Base-by-base conservation (phyloP, 192 early-diverging fungal genomes). In the Backusella liffmaniae region DNA sequence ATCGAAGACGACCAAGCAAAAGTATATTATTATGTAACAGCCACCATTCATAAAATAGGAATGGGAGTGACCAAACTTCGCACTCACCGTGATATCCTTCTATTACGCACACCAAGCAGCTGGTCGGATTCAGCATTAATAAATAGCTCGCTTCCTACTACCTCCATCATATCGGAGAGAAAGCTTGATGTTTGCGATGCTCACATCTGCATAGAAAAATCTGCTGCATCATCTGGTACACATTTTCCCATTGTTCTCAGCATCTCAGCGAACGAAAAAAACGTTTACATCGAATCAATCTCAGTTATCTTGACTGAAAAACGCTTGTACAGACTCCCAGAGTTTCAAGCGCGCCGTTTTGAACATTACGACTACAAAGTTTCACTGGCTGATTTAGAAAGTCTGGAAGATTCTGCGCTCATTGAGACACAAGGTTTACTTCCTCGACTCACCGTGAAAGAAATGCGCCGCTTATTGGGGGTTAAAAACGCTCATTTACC, bases 1-100 rank as follows among this genome's bases (percentile, higher is more conserved):
- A 80, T 80, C 26, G 79, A 80, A 66, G 79, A 80, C 41, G 74
- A 80, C 9, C 46, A 66, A 23, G 79, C 79, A 32, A 80, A 80
- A 67, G 41, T 75, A 0, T 56, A 66, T 6, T 80, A 80, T 35
- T 56, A 72, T 72, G 32, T 80, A 36, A 42, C 67, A 8, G 69
- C 44, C 30, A 35, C 70, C n/a, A 53, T 76, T n/a, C 29, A 72
- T 53, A 53, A 66, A 39, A 32, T 37, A 10, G 70, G 73, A 30
- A 62, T 62, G 23, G 21, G 23, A 62, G 51, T 71, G 26, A 29
- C 29, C 18, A 76, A 76, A 34, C 74, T 80, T 59, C 53, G 71
- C 18, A 41, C 18, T 23, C 42, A 75, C n/a, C 51, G 71, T 30
- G 56, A 80, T 21, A 73, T 80, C 10, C 65, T 80, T 21, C 23